Evolutionary conservation across 1,139 yeast species (phyloP), one percentile per base, ranked within the genome.

Genomic region (Yamadazyma buinensis): DNA sequence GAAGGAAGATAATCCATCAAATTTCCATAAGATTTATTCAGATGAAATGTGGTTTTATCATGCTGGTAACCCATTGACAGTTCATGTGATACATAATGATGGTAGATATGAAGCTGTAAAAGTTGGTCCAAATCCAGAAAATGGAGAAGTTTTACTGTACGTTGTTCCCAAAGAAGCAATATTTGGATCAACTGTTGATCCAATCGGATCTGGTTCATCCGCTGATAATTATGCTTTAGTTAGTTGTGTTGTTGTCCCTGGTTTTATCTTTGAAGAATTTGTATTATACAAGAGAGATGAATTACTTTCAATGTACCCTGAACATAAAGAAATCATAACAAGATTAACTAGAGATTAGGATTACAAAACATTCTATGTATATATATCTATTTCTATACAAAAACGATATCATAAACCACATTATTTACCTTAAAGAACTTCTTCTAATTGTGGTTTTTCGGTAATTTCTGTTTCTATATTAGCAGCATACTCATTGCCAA

Each of bases 1-100:
- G 17, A 44, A 48, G 30, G 42, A 43, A 14, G 30, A 34, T 5
- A 49, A 49, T 26, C 46, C 49, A n/a, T 49, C 54, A 2, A 42
- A 49, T 27, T 49, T 49, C 37, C 54, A 49, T 33, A 35, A 43
- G 29, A 37, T 49, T 26, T 31, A 38, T 3, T 49, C 54, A 3
- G 49, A 49, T 35, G 54, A 49, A 34, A 41, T 49, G 14, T 49
- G 54, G 54, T 49, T 48, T 32, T 49, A 34, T 31, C 54, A 49
- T 26, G 48, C 43, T 13, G 54, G 54, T 3, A 25, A 41, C 9
- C 42, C 52, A 9, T 44, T 49, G 19, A 49, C 52, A 0, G 51
- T 49, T 6, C 54, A 49, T 34, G 39, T 45, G 15, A 49, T 49
- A 5, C 37, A 38, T 26, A 43, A 46, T 1, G 40, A 42, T 30